These are phyloP conservation scores for Hyphopichia homilentoma DNA, from an alignment of 805 yeast genomes.

Conservation along the genomic window DNA sequence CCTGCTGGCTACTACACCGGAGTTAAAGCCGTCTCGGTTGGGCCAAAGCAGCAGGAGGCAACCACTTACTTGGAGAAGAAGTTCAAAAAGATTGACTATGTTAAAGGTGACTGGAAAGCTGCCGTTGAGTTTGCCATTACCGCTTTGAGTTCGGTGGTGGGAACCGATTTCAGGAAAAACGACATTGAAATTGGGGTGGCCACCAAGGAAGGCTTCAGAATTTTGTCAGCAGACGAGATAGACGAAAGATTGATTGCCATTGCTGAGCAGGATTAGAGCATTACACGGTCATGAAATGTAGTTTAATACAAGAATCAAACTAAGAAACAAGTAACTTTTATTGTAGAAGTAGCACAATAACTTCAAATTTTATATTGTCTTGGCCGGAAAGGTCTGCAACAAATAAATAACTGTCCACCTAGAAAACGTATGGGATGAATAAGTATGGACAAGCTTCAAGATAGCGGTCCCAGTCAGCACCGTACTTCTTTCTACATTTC, in stretches of 20 bases:
- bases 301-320: too few relatives aligned
- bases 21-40: slow-evolving; percentile 88
- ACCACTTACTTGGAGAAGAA: slow-evolving; percentile 86
- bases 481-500: slow-evolving; percentile 84
- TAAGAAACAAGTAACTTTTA: too few relatives aligned
- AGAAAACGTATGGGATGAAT: slow-evolving; percentile 84
- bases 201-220: slow-evolving; percentile 63
- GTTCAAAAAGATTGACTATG: slow-evolving; percentile 64
- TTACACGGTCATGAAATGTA: too few relatives aligned
- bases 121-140: slow-evolving; percentile 88
- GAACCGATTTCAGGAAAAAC: slow-evolving; percentile 90
- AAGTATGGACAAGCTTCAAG: slow-evolving; percentile 84
- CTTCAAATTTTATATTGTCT: too few relatives aligned
- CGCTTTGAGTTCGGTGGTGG: slow-evolving; percentile 79
- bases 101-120: slow-evolving; percentile 80
- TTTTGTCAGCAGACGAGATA: slow-evolving; percentile 78
- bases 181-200: slow-evolving; percentile 95
- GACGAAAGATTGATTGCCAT: slow-evolving; percentile 92
- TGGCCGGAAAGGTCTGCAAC: too few relatives aligned
- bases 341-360: too few relatives aligned
- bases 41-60: slow-evolving; percentile 97
- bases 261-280: slow-evolving; percentile 89
- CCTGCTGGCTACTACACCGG: slow-evolving; percentile 97
- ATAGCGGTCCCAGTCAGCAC: slow-evolving; percentile 90
- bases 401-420: slow-evolving; percentile 13